Base-by-base conservation (phyloP, 108 stramenopile species). In the Epithemia pelagica region DNA sequence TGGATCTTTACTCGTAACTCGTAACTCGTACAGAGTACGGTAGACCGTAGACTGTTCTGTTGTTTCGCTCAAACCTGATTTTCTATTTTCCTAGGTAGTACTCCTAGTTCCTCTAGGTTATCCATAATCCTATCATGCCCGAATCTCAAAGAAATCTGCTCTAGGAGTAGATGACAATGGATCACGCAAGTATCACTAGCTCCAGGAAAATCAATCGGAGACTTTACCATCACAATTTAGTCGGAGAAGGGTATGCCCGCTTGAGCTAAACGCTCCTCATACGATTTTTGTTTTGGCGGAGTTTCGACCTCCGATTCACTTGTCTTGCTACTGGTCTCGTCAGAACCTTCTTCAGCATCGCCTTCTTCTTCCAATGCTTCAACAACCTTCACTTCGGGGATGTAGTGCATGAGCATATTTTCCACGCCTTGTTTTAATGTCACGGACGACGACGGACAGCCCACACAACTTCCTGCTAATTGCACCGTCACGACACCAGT, bases 361-460 rank as follows among this genome's bases (percentile, higher is more conserved):
- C 65, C 77, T 33, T 91, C 91, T 64, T 91, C 87, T 46, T 91
- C 93, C 67, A 92, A 64, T 1, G 92, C 82, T 58, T 84, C 73
- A 8, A 98, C 89, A 58, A 66, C 85, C 23, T 82, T 90, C 58
- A 99, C 97, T 87, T 99, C 99, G 0, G 97, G 96, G 53, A 99
- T 91, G 74, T 99, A 99, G 77, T 99, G 99, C 97, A 95, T 96
- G 46, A 99, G 73, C 99, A 99, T 99, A 72, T 96, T 98, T 78
- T 99, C 99, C 7, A 99, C 99, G 5, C 99, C 99, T 59, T 96
- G 83, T 81, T 96, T 96, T 65, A 99, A 81, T 1, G 99, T 99
- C 20, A 97, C 92, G 63, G 89, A 79, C 26, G 91, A 92, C 37
- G 79, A 82, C 28, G 99, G 99, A 68, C 99, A 99, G 7, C 97